Evolutionary conservation across 2,329 filamentous ascomycete species (phyloP), one percentile per base, ranked within the genome.

Genomic region (Fusarium liriodendri): DNA sequence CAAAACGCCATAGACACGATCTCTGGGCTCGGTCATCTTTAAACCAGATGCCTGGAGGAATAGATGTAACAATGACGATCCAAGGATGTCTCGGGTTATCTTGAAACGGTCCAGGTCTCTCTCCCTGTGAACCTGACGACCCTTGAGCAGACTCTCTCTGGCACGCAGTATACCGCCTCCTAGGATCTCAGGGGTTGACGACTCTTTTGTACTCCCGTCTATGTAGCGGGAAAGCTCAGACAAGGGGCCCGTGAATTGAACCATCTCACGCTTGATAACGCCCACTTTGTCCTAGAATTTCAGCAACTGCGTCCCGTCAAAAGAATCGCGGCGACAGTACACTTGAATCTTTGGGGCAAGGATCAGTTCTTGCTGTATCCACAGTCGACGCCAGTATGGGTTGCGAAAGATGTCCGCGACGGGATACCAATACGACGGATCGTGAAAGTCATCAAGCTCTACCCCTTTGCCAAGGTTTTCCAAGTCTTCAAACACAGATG

Each of bases 371-470:
- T 67, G 40, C 22, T 67, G 52, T 33, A 64, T 40, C 65, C 65
- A 64, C 16, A 67, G 20, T 22, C 60, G 59, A 25, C 52, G 40
- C 66, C 62, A 69, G 16, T 66, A 69, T 10, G 62, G 66, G 45
- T 69, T 64, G 13, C 42, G 42, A 25, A 69, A 62, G 29, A 69
- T 69, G 11, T 64, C 42, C 5, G 54, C 66, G 29, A 68, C 33
- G 1, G 66, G 62, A 25, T 65, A 68, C 66, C 62, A 68, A 27
- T 64, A 42, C 6, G 29, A 54, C 2, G n/a, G 29, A 33, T 52
- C 52, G n/a, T 33, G 16, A 35, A 47, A 64, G n/a, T 67, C 60
- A 20, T n/a, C 33, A 3, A 67, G 42, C 18, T 60, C 54, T 6
- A 65, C 62, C 5, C 37, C 62, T 16, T 64, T 55, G 14, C 35